A percentile compares a stretch with the other conserved stretches of the same genome.
Conservation (phyloP, 768 basidiomycete species). For the Suillus subluteus region DNA sequence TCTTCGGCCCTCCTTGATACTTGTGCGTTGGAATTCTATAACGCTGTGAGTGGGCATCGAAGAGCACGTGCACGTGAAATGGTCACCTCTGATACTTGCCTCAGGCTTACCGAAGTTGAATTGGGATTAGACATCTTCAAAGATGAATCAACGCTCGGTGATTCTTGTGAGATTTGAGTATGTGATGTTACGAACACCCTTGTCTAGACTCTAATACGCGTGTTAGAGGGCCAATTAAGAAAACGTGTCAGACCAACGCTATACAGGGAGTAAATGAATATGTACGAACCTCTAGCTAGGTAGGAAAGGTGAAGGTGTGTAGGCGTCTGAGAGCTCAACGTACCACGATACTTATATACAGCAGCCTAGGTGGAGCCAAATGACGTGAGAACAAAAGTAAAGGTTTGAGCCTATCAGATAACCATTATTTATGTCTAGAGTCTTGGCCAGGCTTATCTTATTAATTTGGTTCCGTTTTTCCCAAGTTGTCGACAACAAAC, state of each 20-base stretch:
- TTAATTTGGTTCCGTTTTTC: conserved; percentile 18
- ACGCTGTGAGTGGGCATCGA: conserved; percentile 5
- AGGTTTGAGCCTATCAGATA: no score
- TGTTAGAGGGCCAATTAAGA: neutral
- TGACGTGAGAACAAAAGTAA: no score
- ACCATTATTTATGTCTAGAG: no score
- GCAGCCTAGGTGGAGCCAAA: no score
- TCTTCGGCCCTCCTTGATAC: neutral
- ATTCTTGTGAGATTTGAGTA: neutral
- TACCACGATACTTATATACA: no score
- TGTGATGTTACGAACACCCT: neutral
- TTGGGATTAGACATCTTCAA: conserved; percentile 6
- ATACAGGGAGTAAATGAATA: neutral
- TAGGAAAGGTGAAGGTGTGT: neutral
- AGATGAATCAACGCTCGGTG: neutral
- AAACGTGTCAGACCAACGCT: neutral
- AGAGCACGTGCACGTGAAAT: neutral
- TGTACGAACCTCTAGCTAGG: neutral
- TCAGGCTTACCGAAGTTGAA: conserved; percentile 6
- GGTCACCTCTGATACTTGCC: conserved; percentile 17
- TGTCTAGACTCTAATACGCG: neutral
- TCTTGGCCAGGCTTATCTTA: conserved; percentile 26
- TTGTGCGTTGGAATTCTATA: neutral
- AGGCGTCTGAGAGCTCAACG: neutral
- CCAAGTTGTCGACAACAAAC: neutral